These are phyloP conservation scores for Atkinsonella texensis DNA, from an alignment of 2,329 filamentous ascomycete species.

Conservation along the genomic window DNA sequence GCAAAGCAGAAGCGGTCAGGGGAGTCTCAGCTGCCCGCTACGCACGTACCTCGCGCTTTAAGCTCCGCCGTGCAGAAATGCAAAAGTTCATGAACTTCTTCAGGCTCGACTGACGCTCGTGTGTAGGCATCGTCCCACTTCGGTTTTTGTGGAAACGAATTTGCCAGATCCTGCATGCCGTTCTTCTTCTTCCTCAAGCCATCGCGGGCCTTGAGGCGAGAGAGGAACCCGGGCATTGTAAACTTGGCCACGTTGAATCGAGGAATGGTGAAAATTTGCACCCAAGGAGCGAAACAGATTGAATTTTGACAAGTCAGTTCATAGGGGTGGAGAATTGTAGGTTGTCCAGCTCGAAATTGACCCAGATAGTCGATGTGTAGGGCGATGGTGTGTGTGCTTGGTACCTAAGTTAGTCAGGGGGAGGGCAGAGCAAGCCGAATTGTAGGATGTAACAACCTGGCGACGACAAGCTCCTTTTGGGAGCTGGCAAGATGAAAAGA, in stretches of 20 bases:
- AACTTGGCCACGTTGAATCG: not conserved
- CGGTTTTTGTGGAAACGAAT: constrained; percentile 52
- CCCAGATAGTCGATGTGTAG: not conserved
- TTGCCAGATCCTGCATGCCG: constrained; percentile 34
- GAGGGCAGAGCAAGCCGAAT: too few species aligned
- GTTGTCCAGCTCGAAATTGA: not conserved
- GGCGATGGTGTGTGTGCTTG: not conserved
- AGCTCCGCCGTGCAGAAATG: constrained; percentile 79
- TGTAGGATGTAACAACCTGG: not conserved
- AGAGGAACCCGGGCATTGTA: constrained; percentile 47
- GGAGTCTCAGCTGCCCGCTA: not conserved
- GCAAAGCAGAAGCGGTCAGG: not conserved
- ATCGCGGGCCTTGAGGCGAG: constrained; percentile 66
- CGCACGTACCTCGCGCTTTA: constrained; percentile 74
- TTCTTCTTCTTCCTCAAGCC: constrained; percentile 57
- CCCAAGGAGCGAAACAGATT: not conserved
- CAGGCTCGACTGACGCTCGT: constrained; percentile 69
- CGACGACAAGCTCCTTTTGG: not conserved
- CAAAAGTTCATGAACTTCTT: constrained; percentile 83
- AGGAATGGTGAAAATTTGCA: not conserved
- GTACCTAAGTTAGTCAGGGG: not conserved
- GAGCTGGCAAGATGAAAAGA: not conserved
- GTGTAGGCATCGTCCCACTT: constrained; percentile 83
- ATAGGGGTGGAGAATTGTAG: not conserved
- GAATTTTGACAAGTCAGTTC: not conserved